Evolutionary conservation across 1,139 yeast genomes (phyloP), one percentile per base, ranked within the genome.

Genomic region (Yamadazyma diddensiae): DNA sequence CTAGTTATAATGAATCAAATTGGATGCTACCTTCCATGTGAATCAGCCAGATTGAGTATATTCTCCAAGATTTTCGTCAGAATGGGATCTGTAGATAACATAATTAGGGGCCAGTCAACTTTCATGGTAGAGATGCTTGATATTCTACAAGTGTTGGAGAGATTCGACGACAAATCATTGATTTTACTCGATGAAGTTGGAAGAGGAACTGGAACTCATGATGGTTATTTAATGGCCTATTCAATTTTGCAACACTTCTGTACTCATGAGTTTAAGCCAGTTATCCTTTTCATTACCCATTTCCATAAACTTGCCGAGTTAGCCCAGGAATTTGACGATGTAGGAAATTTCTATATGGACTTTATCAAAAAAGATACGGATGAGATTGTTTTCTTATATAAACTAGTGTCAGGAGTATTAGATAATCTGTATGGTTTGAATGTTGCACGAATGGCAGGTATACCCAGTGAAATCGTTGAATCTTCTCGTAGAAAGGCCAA

Each of bases 161-260:
- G 54, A 10, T 60, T 57, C 34, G 70, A 79, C 2, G 46, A 57
- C 4, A 62, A 67, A 26, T 79, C 86, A 1, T 59, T 84, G 33
- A 76, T 83, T 2, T 60, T 90, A 12, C 61, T 92, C 32, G 98
- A 94, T 57, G 99, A 92, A 56, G 73, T 92, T 43, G 94, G 94
- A 3, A 59, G 92, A 32, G 94, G 87, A 4, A 92, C 98, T 0
- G 83, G 95, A 0, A 88, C 97, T 0, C 67, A 69, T 37, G 98
- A 92, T 58, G 98, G 98, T 0, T 82, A 82, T 22, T 79, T 95
- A 1, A 79, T 92, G 21, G 97, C 97, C 0, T 76, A 79, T 50
- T 69, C 95, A 0, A 81, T 92, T 2, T 60, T 92, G 37, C 70
- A 75, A 36, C 80, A 84, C 46, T 70, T 88, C 33, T 59, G 80